phyloP scores from a whole-genome alignment of 2,329 filamentous ascomycete genomes.

The Pseudogymnoascus sp. region DNA sequence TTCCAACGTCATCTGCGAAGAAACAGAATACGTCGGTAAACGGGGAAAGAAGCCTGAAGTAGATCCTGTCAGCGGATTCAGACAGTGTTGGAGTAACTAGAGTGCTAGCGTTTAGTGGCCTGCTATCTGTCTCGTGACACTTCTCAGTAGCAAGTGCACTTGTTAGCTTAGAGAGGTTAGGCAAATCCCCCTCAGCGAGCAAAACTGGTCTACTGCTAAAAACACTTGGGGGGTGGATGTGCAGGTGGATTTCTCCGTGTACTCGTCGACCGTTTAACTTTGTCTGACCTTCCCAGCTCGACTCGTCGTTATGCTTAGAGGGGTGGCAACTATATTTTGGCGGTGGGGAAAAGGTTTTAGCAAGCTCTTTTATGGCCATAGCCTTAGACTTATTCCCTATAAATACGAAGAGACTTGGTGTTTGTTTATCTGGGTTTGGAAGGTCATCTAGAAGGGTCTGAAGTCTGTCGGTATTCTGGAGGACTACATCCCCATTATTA shows the following conservation, averaged over 20 bases:
- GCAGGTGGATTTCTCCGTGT: slow-evolving; percentile 15
- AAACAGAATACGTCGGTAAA: too few relatives aligned
- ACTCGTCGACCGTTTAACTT: slow-evolving; percentile 13
- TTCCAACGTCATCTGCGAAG: slow-evolving; percentile 15
- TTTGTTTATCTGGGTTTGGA: slow-evolving; percentile 13
- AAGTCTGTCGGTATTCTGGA: slow-evolving; percentile 16
- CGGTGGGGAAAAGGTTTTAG: slow-evolving; percentile 15
- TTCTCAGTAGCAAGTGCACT: slow-evolving; percentile 6
- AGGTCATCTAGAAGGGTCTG: slow-evolving; percentile 16
- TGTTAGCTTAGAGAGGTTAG: slow-evolving; percentile 12
- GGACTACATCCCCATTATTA: slow-evolving; percentile 13
- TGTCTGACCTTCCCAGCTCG: slow-evolving; percentile 8
- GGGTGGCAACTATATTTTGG: slow-evolving; percentile 13
- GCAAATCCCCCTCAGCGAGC: slow-evolving; percentile 14
- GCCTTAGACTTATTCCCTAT: slow-evolving; percentile 17
- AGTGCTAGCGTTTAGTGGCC: not conserved
- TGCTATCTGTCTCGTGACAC: slow-evolving; percentile 11
- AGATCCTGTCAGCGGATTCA: slow-evolving; percentile 14
- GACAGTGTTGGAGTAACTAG: slow-evolving; percentile 8
- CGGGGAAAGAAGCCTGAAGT: not conserved
- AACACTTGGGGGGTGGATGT: slow-evolving; percentile 13
- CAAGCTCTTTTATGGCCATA: slow-evolving; percentile 16
- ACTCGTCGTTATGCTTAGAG: slow-evolving; percentile 9
- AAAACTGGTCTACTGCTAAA: slow-evolving; percentile 15
- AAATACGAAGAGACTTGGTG: slow-evolving; percentile 17